These are phyloP conservation scores for Globisporangium apiculatum DNA, from an alignment of 352 stramenopile genomes.

Conservation along the genomic window DNA sequence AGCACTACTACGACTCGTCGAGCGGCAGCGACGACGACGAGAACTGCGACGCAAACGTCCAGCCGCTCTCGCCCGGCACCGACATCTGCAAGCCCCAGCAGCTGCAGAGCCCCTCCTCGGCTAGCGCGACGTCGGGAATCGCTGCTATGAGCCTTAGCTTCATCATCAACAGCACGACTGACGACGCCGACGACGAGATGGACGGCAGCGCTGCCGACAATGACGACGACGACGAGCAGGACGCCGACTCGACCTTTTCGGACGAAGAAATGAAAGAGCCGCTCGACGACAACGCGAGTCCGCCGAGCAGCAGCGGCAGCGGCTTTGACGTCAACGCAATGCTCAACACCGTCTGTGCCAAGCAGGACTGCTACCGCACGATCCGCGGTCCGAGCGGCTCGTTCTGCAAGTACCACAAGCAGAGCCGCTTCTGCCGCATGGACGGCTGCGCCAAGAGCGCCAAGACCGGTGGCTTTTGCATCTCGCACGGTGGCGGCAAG, in stretches of 20 bases:
- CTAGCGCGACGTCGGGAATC: conserved; percentile 40
- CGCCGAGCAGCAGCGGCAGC: conserved; percentile 20
- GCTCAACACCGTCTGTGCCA: conserved; percentile 76
- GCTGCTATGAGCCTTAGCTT: conserved; percentile 80
- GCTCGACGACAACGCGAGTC: conserved; percentile 15
- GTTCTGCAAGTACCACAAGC: conserved; percentile 85
- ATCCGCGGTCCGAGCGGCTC: conserved; percentile 54
- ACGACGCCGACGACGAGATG: conserved; percentile 21
- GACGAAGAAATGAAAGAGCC: conserved; percentile 36
- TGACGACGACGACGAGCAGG: conserved; percentile 18
- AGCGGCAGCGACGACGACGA: conserved; percentile 16
- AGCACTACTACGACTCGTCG: conserved; percentile 11
- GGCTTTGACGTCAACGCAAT: conserved; percentile 49
- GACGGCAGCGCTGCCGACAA: conserved; percentile 14
- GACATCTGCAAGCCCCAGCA: conserved; percentile 7
- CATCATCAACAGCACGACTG: conserved; percentile 44
- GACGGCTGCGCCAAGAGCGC: conserved; percentile 64
- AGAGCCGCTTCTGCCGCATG: conserved; percentile 70
- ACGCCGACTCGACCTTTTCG: conserved; percentile 21
- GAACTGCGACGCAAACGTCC: conserved; percentile 19
- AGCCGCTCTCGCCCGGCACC: conserved; percentile 1
- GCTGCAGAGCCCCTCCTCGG: conserved; percentile 12
- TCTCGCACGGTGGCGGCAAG: conserved; percentile 67
- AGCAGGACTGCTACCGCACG: conserved; percentile 71
- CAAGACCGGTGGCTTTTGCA: conserved; percentile 75